Percentiles rank a stretch among this genome's conserved stretches.
Evolutionary conservation across 805 yeast genomes (phyloP).

Genomic region (Cyberlindnera maclurae): DNA sequence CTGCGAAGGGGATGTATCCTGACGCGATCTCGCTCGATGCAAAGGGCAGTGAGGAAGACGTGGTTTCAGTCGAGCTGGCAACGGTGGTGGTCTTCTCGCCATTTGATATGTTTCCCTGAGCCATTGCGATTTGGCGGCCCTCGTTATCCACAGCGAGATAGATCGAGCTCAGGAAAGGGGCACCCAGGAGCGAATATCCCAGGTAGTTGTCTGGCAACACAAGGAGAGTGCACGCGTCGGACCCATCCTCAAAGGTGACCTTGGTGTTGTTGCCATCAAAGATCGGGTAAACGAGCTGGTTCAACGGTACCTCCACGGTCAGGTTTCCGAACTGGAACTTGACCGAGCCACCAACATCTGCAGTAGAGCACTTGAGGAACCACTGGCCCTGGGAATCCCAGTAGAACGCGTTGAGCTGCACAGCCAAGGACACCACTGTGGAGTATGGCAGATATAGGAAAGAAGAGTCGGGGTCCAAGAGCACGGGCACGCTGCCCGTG

Average conservation of each 20-base stretch:
- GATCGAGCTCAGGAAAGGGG: slow-evolving; percentile 44
- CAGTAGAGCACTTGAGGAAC: slow-evolving; percentile 57
- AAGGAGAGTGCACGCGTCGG: slow-evolving; percentile 47
- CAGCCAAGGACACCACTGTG: slow-evolving; percentile 51
- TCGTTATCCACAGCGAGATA: slow-evolving; percentile 63
- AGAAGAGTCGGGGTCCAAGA: slow-evolving; percentile 49
- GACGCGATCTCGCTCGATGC: slow-evolving; percentile 28
- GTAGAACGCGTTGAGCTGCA: slow-evolving; percentile 64
- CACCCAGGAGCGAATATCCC: slow-evolving; percentile 53
- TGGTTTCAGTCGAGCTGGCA: slow-evolving; percentile 1
- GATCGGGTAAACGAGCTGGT: slow-evolving; percentile 37
- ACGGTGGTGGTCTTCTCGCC: slow-evolving; percentile 1
- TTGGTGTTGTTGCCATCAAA: slow-evolving; percentile 24
- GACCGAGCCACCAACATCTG: slow-evolving; percentile 40
- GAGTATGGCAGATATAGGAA: slow-evolving; percentile 49
- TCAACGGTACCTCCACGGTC: slow-evolving; percentile 42
- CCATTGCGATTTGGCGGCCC: slow-evolving; percentile 48
- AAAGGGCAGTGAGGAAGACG: neutral
- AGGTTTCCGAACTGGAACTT: slow-evolving; percentile 48
- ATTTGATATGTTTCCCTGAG: slow-evolving; percentile 22
- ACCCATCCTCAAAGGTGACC: slow-evolving; percentile 46
- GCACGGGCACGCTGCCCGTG: slow-evolving; percentile 33
- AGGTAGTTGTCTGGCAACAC: slow-evolving; percentile 39
- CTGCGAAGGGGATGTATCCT: slow-evolving; percentile 47
- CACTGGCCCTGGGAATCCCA: slow-evolving; percentile 40